Base-by-base conservation (phyloP, 805 yeast genomes). In the Candida maris region DNA sequence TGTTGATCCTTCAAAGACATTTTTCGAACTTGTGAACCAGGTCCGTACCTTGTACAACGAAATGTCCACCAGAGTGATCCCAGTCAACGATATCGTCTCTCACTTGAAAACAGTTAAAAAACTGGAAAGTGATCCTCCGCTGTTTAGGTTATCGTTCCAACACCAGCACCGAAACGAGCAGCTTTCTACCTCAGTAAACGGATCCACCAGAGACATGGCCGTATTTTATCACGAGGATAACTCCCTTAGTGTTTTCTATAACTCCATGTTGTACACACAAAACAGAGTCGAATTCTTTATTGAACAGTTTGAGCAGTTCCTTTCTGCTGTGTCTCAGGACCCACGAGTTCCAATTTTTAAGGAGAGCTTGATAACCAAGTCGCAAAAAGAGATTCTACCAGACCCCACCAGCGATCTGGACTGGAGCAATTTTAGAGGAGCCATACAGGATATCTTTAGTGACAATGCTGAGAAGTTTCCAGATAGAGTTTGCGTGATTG, bases 361-460 rank as follows among this genome's bases (percentile, higher is more conserved):
- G 41, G 73, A 85, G 20, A 73, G 76, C 27, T 68, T 93, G 45
- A 65, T 86, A 38, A 87, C 97, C 2, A 52, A 64, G n/a, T 59
- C 79, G 2, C 95, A 88, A 51, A 55, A 51, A 30, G 45, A 59
- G 1, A 62, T 69, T 2, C 68, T 94, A 38, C 98, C 98, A 5
- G 89, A 89, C 57, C 97, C 99, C 29, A 85, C 87, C 6, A 59
- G 67, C 7, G 83, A 88, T 51, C 70, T 93, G 46, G 95, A 88
- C 62, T 93, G 97, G 97, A 70, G 80, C 27, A 84, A 83, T 19
- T 93, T 77, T 62, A 74, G 94, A 48, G 98, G 99, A 30, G 89
- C 97, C 12, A 94, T 93, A 51, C 99, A 93, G 56, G 98, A 93
- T 54, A 89, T 93, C 29, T 93, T 93, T 63, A 81, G 84, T 62